Base-by-base conservation (phyloP, 148 eudicot species). In the Talinum fruticosum region DNA sequence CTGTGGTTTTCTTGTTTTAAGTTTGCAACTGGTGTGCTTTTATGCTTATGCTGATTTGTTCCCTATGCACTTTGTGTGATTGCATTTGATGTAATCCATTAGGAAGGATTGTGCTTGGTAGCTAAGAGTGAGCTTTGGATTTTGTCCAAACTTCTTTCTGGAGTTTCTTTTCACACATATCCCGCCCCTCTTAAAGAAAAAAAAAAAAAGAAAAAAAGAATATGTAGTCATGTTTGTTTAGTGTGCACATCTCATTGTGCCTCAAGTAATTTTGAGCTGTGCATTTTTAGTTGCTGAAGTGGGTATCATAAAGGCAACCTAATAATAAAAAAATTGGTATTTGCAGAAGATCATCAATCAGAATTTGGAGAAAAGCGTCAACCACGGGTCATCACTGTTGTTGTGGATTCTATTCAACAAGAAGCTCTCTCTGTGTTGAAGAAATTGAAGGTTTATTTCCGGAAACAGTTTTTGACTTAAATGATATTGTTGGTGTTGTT, bases 381-480 rank as follows among this genome's bases (percentile, higher is more conserved):
- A 59, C 84, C 88, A n/a, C 81, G 88, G 36, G 57, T 86, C 26
- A 73, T 93, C 78, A 85, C 88, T 76, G 79, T 85, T 75, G 71
- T 85, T 75, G 87, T 84, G 85, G 99, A 96, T 88, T 79, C 88
- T 53, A 82, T 88, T 79, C 97, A 96, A 81, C 84, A 84, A 79
- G 97, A 96, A 89, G 94, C 99, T 80, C 70, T 96, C 28, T 76
- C 71, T 44, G 28, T 83, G 24, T 76, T 96, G 79, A 93, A 85
- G 88, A 89, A 89, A 78, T 82, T 96, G 87, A 96, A 93, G 99
- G 99, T 93, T 82, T 71, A 84, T 62, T 76, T 33, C 84, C 75
- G 64, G 85, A 65, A 76, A 71, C 75, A 77, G 78, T 45, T 45
- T 80, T 21, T 69, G 45, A 72, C 45, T 29, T 34, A 23, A 70